phyloP scores from a whole-genome alignment of 768 basidiomycete genomes.

The Albatrellus ellisii region DNA sequence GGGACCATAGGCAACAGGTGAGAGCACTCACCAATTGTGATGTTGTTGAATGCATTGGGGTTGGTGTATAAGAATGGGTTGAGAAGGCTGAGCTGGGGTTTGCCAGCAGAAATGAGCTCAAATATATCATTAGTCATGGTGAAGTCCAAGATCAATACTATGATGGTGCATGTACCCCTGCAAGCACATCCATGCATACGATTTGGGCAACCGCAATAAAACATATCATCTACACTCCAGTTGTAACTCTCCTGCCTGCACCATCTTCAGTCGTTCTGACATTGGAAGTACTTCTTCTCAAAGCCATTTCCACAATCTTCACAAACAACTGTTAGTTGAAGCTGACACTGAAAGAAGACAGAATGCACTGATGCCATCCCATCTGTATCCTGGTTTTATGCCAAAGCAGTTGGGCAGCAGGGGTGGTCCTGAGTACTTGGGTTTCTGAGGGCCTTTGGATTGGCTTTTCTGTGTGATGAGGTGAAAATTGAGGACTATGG shows the following conservation, averaged over 20 bases:
- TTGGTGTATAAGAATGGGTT: slow-evolving; percentile 21
- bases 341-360: not conserved
- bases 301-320: slow-evolving; percentile 87
- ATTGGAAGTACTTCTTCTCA: slow-evolving; percentile 86
- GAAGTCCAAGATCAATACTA: too few species aligned
- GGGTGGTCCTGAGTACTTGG: slow-evolving; percentile 80
- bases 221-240: slow-evolving; percentile 94
- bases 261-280: slow-evolving; percentile 61
- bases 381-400: slow-evolving; percentile 89
- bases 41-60: slow-evolving; percentile 19
- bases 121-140: too few species aligned
- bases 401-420: slow-evolving; percentile 93
- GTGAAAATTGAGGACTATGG: too few species aligned
- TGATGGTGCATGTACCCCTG: too few species aligned
- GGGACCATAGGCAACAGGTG: too few species aligned
- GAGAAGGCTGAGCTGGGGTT: slow-evolving; percentile 19
- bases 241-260: slow-evolving; percentile 59
- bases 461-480: slow-evolving; percentile 70
- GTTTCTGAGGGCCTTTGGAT: slow-evolving; percentile 63
- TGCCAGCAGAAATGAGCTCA: too few species aligned
- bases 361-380: slow-evolving; percentile 90
- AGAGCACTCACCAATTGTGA: slow-evolving; percentile 20
- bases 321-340: slow-evolving; percentile 4
- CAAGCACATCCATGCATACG: slow-evolving; percentile 96
- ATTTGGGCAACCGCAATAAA: too few species aligned